Evolutionary conservation across 1,284 basidiomycete species (phyloP).

Genomic region (Rhodotorula sp.): DNA sequence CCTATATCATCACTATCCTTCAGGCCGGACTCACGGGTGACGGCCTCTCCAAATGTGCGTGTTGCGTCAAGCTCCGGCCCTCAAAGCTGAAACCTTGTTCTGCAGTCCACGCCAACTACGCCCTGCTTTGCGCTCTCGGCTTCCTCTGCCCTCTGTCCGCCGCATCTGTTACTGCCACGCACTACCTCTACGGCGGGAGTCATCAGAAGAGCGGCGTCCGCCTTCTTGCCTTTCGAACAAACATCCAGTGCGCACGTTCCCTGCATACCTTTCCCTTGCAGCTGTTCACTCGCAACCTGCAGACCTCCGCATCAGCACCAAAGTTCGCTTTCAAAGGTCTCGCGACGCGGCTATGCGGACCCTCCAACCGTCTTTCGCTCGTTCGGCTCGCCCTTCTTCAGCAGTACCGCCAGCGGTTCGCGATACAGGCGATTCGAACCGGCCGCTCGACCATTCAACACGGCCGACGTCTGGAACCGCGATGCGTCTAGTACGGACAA

Average conservation of each 20-base stretch:
- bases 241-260: background rate
- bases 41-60: conserved; percentile 15
- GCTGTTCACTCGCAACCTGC: background rate
- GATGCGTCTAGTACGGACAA: too few relatives aligned
- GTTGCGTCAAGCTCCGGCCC: background rate
- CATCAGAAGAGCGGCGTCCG: background rate
- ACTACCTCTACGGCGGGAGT: conserved; percentile 7
- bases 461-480: too few relatives aligned
- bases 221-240: background rate
- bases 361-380: background rate
- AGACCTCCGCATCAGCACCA: background rate
- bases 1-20: conserved; percentile 17
- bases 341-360: background rate
- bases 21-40: conserved; percentile 5
- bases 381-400: conserved; percentile 4
- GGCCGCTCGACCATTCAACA: background rate
- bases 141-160: conserved; percentile 20
- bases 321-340: background rate
- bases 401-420: background rate
- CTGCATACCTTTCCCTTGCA: background rate
- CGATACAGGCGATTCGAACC: background rate
- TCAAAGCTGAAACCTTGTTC: background rate
- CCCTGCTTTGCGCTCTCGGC: conserved; percentile 19
- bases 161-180: conserved; percentile 10
- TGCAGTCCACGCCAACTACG: conserved; percentile 31